These are phyloP conservation scores for Tolypocladium inflatum DNA, from an alignment of 2,329 filamentous ascomycete species.

Conservation along the genomic window DNA sequence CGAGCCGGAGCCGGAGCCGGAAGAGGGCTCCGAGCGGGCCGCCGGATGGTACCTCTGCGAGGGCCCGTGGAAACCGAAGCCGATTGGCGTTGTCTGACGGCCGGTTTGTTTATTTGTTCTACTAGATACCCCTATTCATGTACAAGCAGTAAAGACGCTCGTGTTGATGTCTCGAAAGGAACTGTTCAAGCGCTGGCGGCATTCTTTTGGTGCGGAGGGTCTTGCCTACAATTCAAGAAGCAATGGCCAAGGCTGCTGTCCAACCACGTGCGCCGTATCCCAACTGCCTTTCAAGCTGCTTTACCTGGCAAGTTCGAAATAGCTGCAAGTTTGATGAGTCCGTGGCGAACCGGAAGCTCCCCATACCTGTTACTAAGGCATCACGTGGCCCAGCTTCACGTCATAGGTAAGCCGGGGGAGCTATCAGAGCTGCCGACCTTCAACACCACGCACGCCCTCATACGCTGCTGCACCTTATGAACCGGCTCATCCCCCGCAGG, in stretches of 20 bases:
- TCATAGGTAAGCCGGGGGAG: neutral
- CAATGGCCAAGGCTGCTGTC: neutral
- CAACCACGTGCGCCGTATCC: too few species aligned
- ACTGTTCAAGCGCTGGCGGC: neutral
- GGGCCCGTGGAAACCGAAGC: conserved; percentile 46
- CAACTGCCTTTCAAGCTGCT: too few species aligned
- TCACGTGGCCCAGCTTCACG: conserved; percentile 1
- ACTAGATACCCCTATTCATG: neutral
- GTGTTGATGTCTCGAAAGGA: neutral
- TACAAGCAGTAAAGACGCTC: neutral
- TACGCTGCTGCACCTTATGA: conserved; percentile 25
- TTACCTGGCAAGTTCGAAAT: too few species aligned
- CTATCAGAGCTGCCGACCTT: neutral
- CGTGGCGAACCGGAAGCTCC: neutral
- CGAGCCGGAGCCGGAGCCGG: conserved; percentile 2
- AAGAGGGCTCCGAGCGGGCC: conserved; percentile 7
- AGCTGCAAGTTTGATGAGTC: too few species aligned
- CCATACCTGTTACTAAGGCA: neutral
- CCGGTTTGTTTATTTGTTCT: neutral
- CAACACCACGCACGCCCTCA: conserved; percentile 10
- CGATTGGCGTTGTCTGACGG: conserved; percentile 42
- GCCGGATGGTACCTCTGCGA: conserved; percentile 38
- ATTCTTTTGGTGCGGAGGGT: too few species aligned
- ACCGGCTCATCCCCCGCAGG: conserved; percentile 27
- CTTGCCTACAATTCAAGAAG: neutral